Conservation (phyloP, 495 filamentous ascomycete species). For the Podospora sp. region DNA sequence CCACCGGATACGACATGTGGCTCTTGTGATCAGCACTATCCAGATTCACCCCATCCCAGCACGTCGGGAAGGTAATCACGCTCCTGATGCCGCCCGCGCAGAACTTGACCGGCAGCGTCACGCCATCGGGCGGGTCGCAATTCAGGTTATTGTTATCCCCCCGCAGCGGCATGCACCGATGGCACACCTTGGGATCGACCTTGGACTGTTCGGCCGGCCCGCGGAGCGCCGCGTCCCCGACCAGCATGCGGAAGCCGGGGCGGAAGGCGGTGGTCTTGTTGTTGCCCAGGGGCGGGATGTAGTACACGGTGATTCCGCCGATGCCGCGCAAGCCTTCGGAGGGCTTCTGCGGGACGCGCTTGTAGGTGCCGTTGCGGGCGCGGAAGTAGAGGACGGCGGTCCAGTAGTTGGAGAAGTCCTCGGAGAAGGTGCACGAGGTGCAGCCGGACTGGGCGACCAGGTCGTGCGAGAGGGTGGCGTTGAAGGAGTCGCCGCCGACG, state of each 20-base stretch:
- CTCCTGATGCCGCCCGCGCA: constrained; percentile 24
- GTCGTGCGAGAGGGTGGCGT: constrained; percentile 53
- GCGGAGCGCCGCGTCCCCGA: constrained; percentile 22
- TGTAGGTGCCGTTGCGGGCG: constrained; percentile 17
- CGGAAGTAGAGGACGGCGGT: constrained; percentile 37
- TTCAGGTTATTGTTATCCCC: constrained; percentile 21
- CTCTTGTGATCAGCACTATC: constrained; percentile 43
- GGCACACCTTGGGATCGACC: constrained; percentile 21
- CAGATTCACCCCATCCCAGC: constrained; percentile 67
- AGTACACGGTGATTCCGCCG: constrained; percentile 21
- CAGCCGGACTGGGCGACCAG: constrained; percentile 38
- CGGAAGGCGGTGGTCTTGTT: constrained; percentile 18
- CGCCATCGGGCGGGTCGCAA: constrained; percentile 18
- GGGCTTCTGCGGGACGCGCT: constrained; percentile 18
- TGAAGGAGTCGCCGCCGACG: constrained; percentile 68
- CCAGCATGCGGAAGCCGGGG: constrained; percentile 19
- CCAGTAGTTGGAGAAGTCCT: constrained; percentile 51
- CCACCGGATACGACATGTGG: constrained; percentile 19
- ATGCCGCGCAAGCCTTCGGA: constrained; percentile 6
- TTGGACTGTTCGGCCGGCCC: background rate
- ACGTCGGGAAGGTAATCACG: constrained; percentile 65
- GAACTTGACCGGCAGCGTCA: constrained; percentile 19
- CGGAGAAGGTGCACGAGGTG: constrained; percentile 41
- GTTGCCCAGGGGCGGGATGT: constrained; percentile 13
- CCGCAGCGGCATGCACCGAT: constrained; percentile 24